Evolutionary conservation across 176 grass and related monocot species (phyloP).

Genomic region (Carex parvula): DNA sequence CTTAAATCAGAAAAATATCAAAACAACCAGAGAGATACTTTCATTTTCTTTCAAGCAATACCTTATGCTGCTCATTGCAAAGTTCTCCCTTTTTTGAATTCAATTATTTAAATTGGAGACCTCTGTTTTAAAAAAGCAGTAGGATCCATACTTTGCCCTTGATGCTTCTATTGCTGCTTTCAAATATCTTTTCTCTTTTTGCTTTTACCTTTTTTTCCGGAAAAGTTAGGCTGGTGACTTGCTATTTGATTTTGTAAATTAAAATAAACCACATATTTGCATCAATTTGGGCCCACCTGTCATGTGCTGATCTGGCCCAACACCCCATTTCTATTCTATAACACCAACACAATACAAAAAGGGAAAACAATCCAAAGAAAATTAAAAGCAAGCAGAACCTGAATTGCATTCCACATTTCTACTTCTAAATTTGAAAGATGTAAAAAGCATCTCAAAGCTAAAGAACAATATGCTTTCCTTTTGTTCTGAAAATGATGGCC

Average conservation of each 20-base stretch:
- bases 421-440: constrained; percentile 2
- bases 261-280: not conserved
- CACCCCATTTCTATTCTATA: not conserved
- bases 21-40: not conserved
- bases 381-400: not conserved
- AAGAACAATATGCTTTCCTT: constrained; percentile 17
- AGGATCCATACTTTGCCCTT: constrained; percentile 16
- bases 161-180: not conserved
- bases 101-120: not conserved
- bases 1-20: not conserved
- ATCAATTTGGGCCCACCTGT: not conserved
- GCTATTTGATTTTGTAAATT: not conserved
- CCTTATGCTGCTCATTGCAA: not conserved
- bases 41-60: not conserved
- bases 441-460: constrained; percentile 14
- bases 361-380: not conserved
- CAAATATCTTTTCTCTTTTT: not conserved
- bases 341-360: not conserved
- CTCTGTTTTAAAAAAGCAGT: constrained; percentile 9
- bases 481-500: constrained; percentile 27
- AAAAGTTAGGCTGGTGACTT: not conserved
- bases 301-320: not conserved
- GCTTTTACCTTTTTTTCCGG: not conserved
- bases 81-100: not conserved
- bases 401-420: not conserved